A percentile compares a stretch with the other conserved stretches of the same genome.
phyloP scores from a whole-genome alignment of 768 basidiomycete genomes.

The Serpula lacrymans region DNA sequence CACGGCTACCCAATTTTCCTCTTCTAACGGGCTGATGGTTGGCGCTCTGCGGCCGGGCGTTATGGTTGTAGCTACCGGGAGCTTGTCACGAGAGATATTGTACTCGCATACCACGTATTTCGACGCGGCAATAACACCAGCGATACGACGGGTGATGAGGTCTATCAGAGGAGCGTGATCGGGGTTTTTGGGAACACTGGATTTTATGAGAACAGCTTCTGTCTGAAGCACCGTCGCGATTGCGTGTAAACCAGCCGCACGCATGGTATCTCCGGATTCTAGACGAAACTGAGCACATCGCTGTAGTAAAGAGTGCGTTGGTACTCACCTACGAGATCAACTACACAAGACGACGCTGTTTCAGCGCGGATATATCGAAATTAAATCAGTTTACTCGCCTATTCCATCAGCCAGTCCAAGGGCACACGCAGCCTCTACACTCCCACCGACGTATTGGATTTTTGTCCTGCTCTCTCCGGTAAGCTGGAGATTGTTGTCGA shows the following conservation, averaged over 20 bases:
- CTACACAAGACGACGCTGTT: constrained; percentile 36
- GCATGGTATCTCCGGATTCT: constrained; percentile 99
- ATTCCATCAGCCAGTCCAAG: constrained; percentile 97
- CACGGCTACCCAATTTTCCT: constrained; percentile 86
- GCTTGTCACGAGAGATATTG: constrained; percentile 70
- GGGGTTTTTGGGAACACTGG: constrained; percentile 58
- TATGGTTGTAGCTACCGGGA: constrained; percentile 60
- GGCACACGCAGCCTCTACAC: constrained; percentile 97
- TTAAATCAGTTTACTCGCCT: constrained; percentile 51
- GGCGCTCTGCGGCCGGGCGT: constrained; percentile 91
- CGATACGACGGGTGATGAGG: constrained; percentile 81
- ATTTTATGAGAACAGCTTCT: constrained; percentile 93
- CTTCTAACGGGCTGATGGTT: constrained; percentile 82
- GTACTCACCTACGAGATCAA: constrained; percentile 90
- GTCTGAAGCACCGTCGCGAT: constrained; percentile 85
- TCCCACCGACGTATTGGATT: constrained; percentile 95
- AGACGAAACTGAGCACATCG: constrained; percentile 5
- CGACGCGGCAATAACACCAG: constrained; percentile 84
- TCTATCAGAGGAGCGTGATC: constrained; percentile 66
- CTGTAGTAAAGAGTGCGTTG: background rate
- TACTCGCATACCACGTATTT: constrained; percentile 91
- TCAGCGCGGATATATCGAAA: constrained; percentile 3
- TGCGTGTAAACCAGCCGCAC: constrained; percentile 91
- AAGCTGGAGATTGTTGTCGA: constrained; percentile 58
- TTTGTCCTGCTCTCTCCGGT: constrained; percentile 59